Base-by-base conservation (phyloP, 2,329 filamentous ascomycete genomes). In the Hypoxylon sp. region DNA sequence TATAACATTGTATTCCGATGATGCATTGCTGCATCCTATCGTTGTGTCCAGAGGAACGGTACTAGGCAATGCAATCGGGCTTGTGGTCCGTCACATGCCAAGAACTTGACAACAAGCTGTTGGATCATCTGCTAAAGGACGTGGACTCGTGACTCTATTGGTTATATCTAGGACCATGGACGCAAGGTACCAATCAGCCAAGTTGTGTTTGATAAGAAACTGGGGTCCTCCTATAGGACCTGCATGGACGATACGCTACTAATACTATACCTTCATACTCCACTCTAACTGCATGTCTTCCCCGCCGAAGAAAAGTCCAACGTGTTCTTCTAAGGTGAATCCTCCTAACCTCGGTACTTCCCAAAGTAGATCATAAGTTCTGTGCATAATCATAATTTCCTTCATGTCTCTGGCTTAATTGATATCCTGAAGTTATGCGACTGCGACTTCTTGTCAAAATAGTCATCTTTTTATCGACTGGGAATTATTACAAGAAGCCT, bases 401-500 rank as follows among this genome's bases (percentile, higher is more conserved):
- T 9, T 9, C 6, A 9, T 30, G 5, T 2, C 6, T 2, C 1
- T 30, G 5, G 2, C 28, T 7, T 9, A 30, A 30, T 30, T 30
- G 5, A 30, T 30, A 30, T 30, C 5, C 9, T 30, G 9, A 7
- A 7, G 28, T 30, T 30, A 30, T 30, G 6, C 6, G 6, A 30
- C 28, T 30, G 5, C 28, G 28, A 30, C 28, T 7, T 30, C 9
- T 30, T 1, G 5, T 30, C 1, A 30, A 30, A 2, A 30, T 30
- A 7, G 2, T 30, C 6, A 2, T 7, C 6, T 5, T 6, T 30
- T 30, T 30, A 30, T 6, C 3, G 25, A 28, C 3, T 28, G 25
- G 2, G 74, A 83, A 23, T 23, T 23, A 23, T 23, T 23, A 23
- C 23, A 5, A 23, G 23, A 5, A 23, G 23, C 23, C 23, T 23